Conservation (phyloP, 768 basidiomycete genomes). For the Hericium erinaceus region DNA sequence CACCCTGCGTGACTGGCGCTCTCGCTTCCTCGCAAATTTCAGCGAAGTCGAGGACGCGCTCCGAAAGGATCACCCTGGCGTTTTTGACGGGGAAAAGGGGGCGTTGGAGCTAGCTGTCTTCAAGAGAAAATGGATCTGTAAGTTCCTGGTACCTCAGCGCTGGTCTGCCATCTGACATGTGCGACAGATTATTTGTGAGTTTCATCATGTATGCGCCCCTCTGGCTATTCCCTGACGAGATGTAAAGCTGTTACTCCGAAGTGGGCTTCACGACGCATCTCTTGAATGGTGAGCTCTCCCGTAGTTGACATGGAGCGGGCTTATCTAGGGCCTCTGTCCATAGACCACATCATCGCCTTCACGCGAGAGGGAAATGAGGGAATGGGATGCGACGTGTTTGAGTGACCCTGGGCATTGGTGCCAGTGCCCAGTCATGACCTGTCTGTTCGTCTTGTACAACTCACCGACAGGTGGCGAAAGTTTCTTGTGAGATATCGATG, state of each 20-base stretch:
- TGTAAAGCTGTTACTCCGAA: constrained; percentile 55
- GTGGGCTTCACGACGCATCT: constrained; percentile 62
- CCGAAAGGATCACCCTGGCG: constrained; percentile 47
- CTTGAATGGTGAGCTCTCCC: constrained; percentile 40
- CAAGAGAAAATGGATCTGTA: constrained; percentile 65
- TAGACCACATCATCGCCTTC: constrained; percentile 58
- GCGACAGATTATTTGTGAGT: constrained; percentile 40
- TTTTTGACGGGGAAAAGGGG: constrained; percentile 35
- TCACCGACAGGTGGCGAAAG: too few relatives aligned
- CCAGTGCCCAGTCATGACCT: too few relatives aligned
- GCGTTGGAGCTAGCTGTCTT: constrained; percentile 60
- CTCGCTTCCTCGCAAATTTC: constrained; percentile 50
- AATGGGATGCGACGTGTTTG: constrained; percentile 40
- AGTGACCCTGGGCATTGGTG: constrained; percentile 5
- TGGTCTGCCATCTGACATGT: constrained; percentile 1
- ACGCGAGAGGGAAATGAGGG: constrained; percentile 54
- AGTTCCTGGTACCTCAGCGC: constrained; percentile 16
- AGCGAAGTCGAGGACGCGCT: constrained; percentile 39
- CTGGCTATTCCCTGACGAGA: background rate
- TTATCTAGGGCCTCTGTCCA: background rate
- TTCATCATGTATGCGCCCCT: background rate
- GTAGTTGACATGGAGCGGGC: background rate
- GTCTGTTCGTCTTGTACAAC: too few relatives aligned
- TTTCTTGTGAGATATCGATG: too few relatives aligned
- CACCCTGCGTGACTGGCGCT: constrained; percentile 72